phyloP scores from a whole-genome alignment of 805 yeast genomes.

The Nakazawaea ernobii region DNA sequence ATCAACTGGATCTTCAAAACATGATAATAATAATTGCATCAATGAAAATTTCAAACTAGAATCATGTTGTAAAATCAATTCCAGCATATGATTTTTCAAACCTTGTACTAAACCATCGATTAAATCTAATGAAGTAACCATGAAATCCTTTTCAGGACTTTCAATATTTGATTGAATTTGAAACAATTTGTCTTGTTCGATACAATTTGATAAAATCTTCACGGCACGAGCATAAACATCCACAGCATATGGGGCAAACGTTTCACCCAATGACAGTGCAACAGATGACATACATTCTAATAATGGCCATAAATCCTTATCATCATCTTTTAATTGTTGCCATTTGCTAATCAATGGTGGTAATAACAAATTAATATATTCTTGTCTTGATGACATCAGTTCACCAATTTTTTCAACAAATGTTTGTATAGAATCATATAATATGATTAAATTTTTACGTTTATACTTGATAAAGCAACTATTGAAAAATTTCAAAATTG shows the following conservation, averaged over 20 bases:
- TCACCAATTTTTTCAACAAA: conserved; percentile 73
- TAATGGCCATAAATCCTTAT: conserved; percentile 84
- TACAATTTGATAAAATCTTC: conserved; percentile 60
- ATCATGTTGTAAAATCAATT: conserved; percentile 38
- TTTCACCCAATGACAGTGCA: conserved; percentile 79
- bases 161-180: conserved; percentile 33
- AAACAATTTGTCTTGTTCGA: conserved; percentile 54
- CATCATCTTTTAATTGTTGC: conserved; percentile 70
- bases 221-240: conserved; percentile 79
- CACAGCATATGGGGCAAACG: conserved; percentile 83
- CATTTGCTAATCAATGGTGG: conserved; percentile 84
- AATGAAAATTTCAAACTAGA: conserved; percentile 26
- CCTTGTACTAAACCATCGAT: conserved; percentile 94
- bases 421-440: conserved; percentile 89
- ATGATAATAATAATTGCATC: conserved; percentile 57
- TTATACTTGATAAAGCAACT: conserved; percentile 74
- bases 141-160: conserved; percentile 85
- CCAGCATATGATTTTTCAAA: conserved; percentile 56
- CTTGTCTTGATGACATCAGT: conserved; percentile 48
- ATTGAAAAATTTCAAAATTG: conserved; percentile 64
- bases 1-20: conserved; percentile 67
- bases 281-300: conserved; percentile 90
- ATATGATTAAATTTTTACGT: conserved; percentile 69
- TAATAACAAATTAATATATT: conserved; percentile 54
- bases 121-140: conserved; percentile 83